Conservation (phyloP, 2,329 filamentous ascomycete genomes). For the Trichoderma guizhouense region DNA sequence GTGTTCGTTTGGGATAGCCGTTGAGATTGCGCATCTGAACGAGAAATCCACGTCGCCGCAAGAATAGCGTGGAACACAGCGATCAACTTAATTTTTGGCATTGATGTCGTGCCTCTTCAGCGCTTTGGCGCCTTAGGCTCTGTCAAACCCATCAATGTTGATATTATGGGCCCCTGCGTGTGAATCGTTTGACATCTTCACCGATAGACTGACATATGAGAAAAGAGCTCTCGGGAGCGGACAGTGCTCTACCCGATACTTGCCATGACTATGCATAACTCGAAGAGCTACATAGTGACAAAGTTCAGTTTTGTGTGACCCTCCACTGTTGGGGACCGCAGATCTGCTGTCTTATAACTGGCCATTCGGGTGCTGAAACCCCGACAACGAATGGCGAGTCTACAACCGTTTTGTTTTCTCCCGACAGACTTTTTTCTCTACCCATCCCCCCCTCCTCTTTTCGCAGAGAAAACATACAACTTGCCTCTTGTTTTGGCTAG, state of each 20-base stretch:
- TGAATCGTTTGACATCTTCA: background rate
- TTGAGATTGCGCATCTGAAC: background rate
- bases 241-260: conserved; percentile 13
- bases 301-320: conserved; percentile 3
- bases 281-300: background rate
- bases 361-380: background rate
- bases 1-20: background rate
- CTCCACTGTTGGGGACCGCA: background rate
- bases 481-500: background rate
- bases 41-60: background rate
- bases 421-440: background rate
- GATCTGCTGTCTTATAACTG: background rate
- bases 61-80: background rate
- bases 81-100: background rate
- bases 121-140: background rate
- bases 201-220: background rate
- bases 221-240: background rate
- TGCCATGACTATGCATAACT: background rate
- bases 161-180: background rate
- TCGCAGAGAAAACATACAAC: background rate
- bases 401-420: background rate
- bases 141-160: background rate
- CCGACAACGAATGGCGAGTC: background rate
- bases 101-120: background rate
- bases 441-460: background rate